These are phyloP conservation scores for Chiua virens DNA, from an alignment of 768 basidiomycete species.

Conservation along the genomic window DNA sequence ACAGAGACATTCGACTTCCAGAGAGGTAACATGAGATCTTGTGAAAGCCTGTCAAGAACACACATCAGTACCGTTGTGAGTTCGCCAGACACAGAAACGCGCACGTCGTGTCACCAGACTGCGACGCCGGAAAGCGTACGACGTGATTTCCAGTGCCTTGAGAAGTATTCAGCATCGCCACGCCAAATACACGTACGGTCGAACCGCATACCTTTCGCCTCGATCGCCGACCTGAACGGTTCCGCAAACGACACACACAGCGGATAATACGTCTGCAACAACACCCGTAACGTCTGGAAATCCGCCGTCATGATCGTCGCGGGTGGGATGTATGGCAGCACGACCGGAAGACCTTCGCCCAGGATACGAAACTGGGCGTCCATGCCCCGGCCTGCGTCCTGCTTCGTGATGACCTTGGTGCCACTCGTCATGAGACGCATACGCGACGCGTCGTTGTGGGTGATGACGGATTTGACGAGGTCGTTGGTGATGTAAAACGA, in stretches of 20 bases:
- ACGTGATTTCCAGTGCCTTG: slow-evolving; percentile 72
- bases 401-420: slow-evolving; percentile 89
- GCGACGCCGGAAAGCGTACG: slow-evolving; percentile 61
- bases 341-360: slow-evolving; percentile 79
- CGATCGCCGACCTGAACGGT: slow-evolving; percentile 55
- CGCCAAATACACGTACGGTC: slow-evolving; percentile 36
- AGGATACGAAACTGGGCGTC: slow-evolving; percentile 73
- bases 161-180: background rate
- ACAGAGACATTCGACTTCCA: slow-evolving; percentile 93
- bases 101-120: slow-evolving; percentile 53
- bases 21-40: slow-evolving; percentile 86
- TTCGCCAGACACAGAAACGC: slow-evolving; percentile 23
- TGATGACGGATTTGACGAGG: slow-evolving; percentile 76
- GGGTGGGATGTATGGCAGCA: slow-evolving; percentile 79
- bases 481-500: slow-evolving; percentile 88
- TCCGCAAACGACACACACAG: slow-evolving; percentile 61
- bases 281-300: slow-evolving; percentile 53
- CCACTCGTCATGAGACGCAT: slow-evolving; percentile 91
- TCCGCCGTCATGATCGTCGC: slow-evolving; percentile 59
- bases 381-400: slow-evolving; percentile 67
- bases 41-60: slow-evolving; percentile 53
- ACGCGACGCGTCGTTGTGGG: slow-evolving; percentile 78
- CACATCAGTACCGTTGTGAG: background rate
- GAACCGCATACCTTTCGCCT: slow-evolving; percentile 50
- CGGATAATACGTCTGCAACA: slow-evolving; percentile 83